Evolutionary conservation across 768 basidiomycete species (phyloP), one percentile per base, ranked within the genome.

Genomic region (Pholiota conissans): DNA sequence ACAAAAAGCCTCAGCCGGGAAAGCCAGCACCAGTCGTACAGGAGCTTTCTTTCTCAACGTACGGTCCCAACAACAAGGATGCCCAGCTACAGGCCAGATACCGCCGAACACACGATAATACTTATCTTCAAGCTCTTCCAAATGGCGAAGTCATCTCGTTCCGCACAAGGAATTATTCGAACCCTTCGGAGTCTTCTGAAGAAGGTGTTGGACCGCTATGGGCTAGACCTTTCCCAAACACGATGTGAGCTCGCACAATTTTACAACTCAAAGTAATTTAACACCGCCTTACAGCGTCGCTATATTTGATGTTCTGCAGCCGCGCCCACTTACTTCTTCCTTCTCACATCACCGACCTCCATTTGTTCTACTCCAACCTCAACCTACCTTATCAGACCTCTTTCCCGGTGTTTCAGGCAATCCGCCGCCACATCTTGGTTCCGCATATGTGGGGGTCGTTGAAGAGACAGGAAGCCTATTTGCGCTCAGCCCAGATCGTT

Each of bases 61-160:
- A 98, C 70, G 93, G 94, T 0, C 94, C 96, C 5, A 95, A 95
- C 69, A 93, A 90, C 67, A 86, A 89, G 71, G 92, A 95, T 68
- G 84, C 82, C 61, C 74, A 81, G 7, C 65, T 87, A 11, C 95
- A 96, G 67, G 74, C 84, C 4, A 69, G 83, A 9, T 98, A 96
- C 75, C 80, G 79, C 6, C 85, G 81, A 34, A 89, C 91, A 1
- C 84, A 86, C 35, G 94, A 97, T 69, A 82, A 88, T 58, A 73
- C 79, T 26, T 96, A 96, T 71, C 82, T 94, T 42, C 92, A 95
- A 64, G 82, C 89, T 26, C 77, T 91, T 2, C 86, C 91, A 8
- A 87, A 85, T 30, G 94, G 94, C 27, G 83, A 88, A 61, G 78
- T 95, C 48, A 78, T 93, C 57, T 85, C 89, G 2, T 91, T 95